Percentiles rank a stretch among this genome's conserved stretches.
phyloP scores from a whole-genome alignment of 2,329 filamentous ascomycete species.

The Mycosphaerelloides madeirae region DNA sequence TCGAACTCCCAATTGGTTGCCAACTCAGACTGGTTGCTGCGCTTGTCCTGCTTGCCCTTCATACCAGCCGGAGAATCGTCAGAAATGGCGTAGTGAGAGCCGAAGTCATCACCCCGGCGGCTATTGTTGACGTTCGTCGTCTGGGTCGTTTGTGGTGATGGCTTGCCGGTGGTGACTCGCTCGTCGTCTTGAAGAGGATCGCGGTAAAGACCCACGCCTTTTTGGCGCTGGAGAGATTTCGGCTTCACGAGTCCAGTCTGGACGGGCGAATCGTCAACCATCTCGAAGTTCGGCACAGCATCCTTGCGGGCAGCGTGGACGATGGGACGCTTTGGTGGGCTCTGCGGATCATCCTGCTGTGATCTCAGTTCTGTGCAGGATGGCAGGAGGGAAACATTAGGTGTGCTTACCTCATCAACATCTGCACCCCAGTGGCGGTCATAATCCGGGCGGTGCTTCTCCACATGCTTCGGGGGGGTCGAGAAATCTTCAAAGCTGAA shows the following conservation, averaged over 20 bases:
- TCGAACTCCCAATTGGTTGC: conserved; percentile 14
- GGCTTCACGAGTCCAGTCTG: conserved; percentile 27
- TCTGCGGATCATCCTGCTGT: conserved; percentile 51
- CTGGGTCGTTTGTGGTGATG: conserved; percentile 51
- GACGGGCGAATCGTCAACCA: conserved; percentile 66
- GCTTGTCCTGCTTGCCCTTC: conserved; percentile 12
- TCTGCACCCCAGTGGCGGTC: conserved; percentile 73
- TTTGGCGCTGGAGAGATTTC: conserved; percentile 48
- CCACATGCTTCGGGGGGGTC: conserved; percentile 71
- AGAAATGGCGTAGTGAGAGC: conserved; percentile 69
- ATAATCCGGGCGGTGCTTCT: conserved; percentile 62
- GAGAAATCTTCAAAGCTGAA: conserved; percentile 88
- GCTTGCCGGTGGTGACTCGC: conserved; percentile 23
- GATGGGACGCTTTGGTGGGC: conserved; percentile 55
- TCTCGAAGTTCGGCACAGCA: conserved; percentile 76
- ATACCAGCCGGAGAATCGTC: conserved; percentile 54
- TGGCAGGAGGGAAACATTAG: conserved; percentile 16
- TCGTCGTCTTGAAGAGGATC: conserved; percentile 56
- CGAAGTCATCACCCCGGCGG: conserved; percentile 71
- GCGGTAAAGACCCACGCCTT: conserved; percentile 68
- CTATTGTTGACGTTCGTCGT: conserved; percentile 70
- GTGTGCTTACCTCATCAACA: conserved; percentile 54
- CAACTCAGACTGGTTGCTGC: conserved; percentile 8
- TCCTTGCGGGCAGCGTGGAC: conserved; percentile 69
- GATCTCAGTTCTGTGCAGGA: neutral